Conservation (phyloP, 225 moss, liverwort and hornwort genomes). For the Physcomitrellopsis africana region DNA sequence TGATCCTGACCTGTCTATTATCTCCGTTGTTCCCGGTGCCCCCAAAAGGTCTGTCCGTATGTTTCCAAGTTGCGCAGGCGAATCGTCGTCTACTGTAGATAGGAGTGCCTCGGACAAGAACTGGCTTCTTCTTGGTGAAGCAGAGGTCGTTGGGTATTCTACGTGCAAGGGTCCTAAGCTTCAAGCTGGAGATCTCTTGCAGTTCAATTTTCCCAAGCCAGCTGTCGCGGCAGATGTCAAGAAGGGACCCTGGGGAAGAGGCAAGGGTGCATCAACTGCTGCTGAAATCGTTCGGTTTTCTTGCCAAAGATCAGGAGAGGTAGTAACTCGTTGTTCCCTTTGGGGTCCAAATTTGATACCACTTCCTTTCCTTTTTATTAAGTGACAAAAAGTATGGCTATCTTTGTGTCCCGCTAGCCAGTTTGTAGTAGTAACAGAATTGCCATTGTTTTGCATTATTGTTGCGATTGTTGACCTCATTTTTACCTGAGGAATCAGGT, state of each 20-base stretch:
- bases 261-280: constrained; percentile 60
- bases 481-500: constrained; percentile 48
- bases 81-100: constrained; percentile 17
- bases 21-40: constrained; percentile 16
- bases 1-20: constrained; percentile 28
- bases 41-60: constrained; percentile 5
- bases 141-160: constrained; percentile 61
- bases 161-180: constrained; percentile 87
- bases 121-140: constrained; percentile 81
- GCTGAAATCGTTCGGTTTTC: constrained; percentile 90
- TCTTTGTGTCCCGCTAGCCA: constrained; percentile 15
- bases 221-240: constrained; percentile 26
- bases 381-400: neutral
- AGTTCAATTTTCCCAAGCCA: constrained; percentile 75
- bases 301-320: constrained; percentile 77
- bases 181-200: constrained; percentile 58
- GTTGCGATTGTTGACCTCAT: neutral
- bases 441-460: neutral
- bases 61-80: constrained; percentile 1
- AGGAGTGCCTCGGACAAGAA: constrained; percentile 32
- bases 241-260: constrained; percentile 62
- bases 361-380: neutral
- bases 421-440: neutral
- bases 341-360: neutral
- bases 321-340: constrained; percentile 13